Base-by-base conservation (phyloP, 2,329 filamentous ascomycete genomes). In the Pseudogymnoascus sp. region DNA sequence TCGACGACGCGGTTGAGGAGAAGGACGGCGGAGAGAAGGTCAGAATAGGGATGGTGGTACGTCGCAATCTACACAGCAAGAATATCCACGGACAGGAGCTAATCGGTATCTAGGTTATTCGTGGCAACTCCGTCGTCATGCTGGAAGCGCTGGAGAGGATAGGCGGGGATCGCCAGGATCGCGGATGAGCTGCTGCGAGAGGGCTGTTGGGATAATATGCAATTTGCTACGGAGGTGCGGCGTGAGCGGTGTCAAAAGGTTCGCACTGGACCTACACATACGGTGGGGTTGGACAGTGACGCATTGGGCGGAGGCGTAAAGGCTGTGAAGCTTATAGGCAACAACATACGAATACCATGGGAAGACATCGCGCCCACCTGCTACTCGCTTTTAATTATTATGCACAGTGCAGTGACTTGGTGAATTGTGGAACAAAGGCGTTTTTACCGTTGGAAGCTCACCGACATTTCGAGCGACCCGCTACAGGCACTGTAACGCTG, bases 111-210 rank as follows among this genome's bases (percentile, higher is more conserved):
- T 64, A 91, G 88, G 89, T 97, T 66, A 97, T 99, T 70, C 90
- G 95, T 68, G 94, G 94, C 66, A 99, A 99, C 77, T 96, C 93
- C 1, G 92, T 99, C 25, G 92, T 99, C 61, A 97, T 99, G 93
- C 84, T 99, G 61, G 95, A 99, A 77, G 90, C 86, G 8, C 75
- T 90, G 62, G 83, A 86, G 72, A 79, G 86, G 70, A 87, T 89
- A 67, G 84, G 83, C 64, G 82, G 83, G 62, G 81, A 84, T 69
- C 63, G 70, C 64, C 70, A 71, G 39, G 81, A 86, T 65, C 75
- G 77, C 64, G 62, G 71, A 11, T 58, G 37, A 58, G 57, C 57
- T 35, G 34, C 11, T 30, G 43, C 47, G 28, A 8, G 11, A 54
- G n/a, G 28, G 47, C 9, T 54, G 16, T 54, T 54, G 47, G 28